These are phyloP conservation scores for Teratosphaeria pseudoeucalypti DNA, from an alignment of 2,329 filamentous ascomycete genomes.

Conservation along the genomic window DNA sequence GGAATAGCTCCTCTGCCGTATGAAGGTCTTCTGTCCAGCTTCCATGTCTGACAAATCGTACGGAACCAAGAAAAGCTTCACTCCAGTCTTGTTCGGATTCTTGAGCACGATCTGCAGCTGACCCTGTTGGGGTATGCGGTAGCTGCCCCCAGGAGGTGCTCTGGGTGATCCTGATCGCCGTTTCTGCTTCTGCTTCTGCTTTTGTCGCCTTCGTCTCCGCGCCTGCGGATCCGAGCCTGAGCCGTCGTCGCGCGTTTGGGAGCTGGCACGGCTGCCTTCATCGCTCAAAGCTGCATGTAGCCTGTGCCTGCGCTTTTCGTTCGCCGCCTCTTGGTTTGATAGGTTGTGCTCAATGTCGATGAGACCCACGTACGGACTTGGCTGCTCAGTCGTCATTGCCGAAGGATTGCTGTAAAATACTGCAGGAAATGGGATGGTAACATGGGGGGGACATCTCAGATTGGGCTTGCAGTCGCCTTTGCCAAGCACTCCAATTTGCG, in stretches of 20 bases:
- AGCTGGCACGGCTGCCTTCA: conserved; percentile 21
- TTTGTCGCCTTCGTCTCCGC: conserved; percentile 14
- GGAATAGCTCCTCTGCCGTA: conserved; percentile 88
- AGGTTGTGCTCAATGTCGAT: conserved; percentile 83
- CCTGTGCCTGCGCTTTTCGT: conserved; percentile 24
- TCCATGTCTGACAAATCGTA: conserved; percentile 92
- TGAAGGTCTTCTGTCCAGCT: conserved; percentile 86
- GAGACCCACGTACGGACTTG: conserved; percentile 89
- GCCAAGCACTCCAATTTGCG: conserved; percentile 88
- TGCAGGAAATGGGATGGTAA: conserved; percentile 81
- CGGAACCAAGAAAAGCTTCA: conserved; percentile 88
- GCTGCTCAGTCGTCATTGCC: conserved; percentile 65
- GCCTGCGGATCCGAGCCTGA: conserved; percentile 16
- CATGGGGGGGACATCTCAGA: conserved; percentile 77
- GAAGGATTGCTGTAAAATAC: conserved; percentile 90
- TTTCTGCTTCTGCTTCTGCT: conserved; percentile 48
- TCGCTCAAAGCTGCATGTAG: conserved; percentile 13
- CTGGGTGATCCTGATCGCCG: conserved; percentile 47
- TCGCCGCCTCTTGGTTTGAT: conserved; percentile 22
- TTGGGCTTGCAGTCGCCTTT: conserved; percentile 79
- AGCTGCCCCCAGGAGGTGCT: conserved; percentile 75
- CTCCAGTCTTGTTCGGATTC: conserved; percentile 95
- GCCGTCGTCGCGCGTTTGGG: conserved; percentile 13
- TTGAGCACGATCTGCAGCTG: conserved; percentile 96
- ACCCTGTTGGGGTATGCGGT: conserved; percentile 85